Base-by-base conservation (phyloP, 495 filamentous ascomycete species). In the Penicillium ochrochloron region DNA sequence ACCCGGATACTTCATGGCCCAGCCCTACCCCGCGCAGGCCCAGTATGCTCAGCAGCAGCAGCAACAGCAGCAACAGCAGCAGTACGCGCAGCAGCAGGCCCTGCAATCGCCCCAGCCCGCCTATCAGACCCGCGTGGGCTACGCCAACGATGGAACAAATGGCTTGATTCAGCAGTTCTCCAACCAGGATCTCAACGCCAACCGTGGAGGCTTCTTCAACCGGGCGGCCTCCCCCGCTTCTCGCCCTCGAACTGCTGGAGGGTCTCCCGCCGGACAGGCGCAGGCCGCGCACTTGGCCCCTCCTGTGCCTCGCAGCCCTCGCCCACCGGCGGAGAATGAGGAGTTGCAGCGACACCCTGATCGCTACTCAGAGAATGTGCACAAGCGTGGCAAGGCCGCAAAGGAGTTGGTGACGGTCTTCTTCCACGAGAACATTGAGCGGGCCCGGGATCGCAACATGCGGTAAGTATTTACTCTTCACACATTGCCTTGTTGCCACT, bases 151-250 rank as follows among this genome's bases (percentile, higher is more conserved):
- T 65, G 86, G 82, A 23, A 88, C 88, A 35, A 90, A 93, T 66
- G 94, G 93, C 25, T 83, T 99, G 53, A 92, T 92, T 66, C 92
- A 96, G 71, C 95, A 99, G 74, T 94, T 99, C 74, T 95, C 94
- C 39, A 93, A 98, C 76, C 95, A 99, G 83, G 96, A 98, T 74
- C 86, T 98, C 9, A 91, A 90, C 56, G 83, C 86, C 54, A 85
- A 84, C 52, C 85, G 92, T 66, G 79, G 78, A 3, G 88, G 89
- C 61, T 85, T 91, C 57, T 92, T 91, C 68, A 82, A 80, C 68
- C 88, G 92, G 37, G 85, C 92, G 50, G 83, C 85, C 7, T 90
- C 91, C 11, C 90, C 92, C 7, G 84, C 76, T 46, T 88, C 90
- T 70, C 86, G 94, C 52, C 91, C 92, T 53, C 86, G 91, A 60